These are phyloP conservation scores for Diutina neorugosa DNA, from an alignment of 1,139 yeast species.

Conservation along the genomic window DNA sequence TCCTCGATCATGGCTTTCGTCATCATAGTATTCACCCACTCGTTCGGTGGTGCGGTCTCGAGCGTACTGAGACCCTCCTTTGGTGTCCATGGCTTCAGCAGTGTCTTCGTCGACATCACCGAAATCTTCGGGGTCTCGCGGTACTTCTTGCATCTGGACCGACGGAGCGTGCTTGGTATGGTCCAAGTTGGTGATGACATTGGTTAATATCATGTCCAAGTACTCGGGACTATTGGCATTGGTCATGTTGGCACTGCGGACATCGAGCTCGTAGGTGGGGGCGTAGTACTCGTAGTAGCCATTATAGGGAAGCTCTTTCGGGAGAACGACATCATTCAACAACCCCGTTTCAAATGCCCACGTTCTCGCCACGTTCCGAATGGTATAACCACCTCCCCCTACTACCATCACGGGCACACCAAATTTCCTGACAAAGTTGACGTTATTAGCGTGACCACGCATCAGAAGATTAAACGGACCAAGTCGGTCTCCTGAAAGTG, in stretches of 20 bases:
- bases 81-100: background rate
- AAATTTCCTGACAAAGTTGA: constrained; percentile 1
- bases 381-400: constrained; percentile 4
- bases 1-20: constrained; percentile 40
- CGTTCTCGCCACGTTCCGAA: constrained; percentile 1
- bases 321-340: background rate
- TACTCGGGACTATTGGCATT: constrained; percentile 1
- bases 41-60: background rate
- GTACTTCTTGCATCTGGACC: constrained; percentile 3
- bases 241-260: constrained; percentile 3
- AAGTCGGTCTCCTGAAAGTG: background rate
- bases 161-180: constrained; percentile 3
- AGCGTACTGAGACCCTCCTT: background rate
- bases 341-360: constrained; percentile 4
- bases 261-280: constrained; percentile 4
- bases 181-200: constrained; percentile 4
- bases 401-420: constrained; percentile 4
- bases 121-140: constrained; percentile 1
- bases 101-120: constrained; percentile 2
- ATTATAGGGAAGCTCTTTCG: constrained; percentile 1
- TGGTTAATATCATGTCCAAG: constrained; percentile 2
- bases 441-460: constrained; percentile 3
- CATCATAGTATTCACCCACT: background rate
- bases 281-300: constrained; percentile 3
- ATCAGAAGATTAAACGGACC: constrained; percentile 1